Conservation (phyloP, 306 rosid genomes). For the Sphenostylis stenocarpa region DNA sequence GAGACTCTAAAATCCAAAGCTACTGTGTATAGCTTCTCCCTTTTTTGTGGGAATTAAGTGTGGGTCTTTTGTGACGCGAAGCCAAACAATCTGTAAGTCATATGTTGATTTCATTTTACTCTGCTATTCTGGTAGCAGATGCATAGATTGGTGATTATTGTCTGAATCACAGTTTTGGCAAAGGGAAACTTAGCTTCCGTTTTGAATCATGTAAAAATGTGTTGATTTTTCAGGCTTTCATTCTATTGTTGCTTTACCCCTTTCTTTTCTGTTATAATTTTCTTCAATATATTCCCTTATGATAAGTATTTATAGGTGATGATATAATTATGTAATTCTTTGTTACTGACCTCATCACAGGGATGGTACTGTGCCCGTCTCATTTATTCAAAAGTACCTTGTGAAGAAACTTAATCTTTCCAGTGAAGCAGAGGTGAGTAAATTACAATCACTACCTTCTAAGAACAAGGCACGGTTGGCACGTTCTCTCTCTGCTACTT, state of each 20-base stretch:
- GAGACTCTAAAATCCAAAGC: background rate
- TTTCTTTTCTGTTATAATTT: background rate
- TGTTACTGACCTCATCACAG: slow-evolving; percentile 46
- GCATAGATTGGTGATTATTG: background rate
- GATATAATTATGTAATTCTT: slow-evolving; percentile 20
- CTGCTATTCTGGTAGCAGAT: background rate
- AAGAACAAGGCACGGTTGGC: slow-evolving; percentile 5
- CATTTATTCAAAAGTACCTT: slow-evolving; percentile 86
- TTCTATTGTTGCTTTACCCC: slow-evolving; percentile 6
- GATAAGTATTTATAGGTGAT: slow-evolving; percentile 14
- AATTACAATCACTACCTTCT: slow-evolving; percentile 21
- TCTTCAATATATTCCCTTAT: slow-evolving; percentile 8
- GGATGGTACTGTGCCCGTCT: slow-evolving; percentile 87
- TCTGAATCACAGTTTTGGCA: slow-evolving; percentile 1
- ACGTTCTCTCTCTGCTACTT: background rate
- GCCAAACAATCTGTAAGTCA: background rate
- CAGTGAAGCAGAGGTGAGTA: slow-evolving; percentile 80
- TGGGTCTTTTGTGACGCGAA: background rate
- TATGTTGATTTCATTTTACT: background rate
- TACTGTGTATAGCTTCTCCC: background rate
- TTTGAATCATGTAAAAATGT: slow-evolving; percentile 19
- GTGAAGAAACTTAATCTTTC: slow-evolving; percentile 83
- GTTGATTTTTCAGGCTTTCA: background rate
- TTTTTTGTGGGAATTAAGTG: background rate
- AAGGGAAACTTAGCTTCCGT: slow-evolving; percentile 5